Conservation (phyloP, 805 yeast genomes). For the Lipomyces chichibuensis region DNA sequence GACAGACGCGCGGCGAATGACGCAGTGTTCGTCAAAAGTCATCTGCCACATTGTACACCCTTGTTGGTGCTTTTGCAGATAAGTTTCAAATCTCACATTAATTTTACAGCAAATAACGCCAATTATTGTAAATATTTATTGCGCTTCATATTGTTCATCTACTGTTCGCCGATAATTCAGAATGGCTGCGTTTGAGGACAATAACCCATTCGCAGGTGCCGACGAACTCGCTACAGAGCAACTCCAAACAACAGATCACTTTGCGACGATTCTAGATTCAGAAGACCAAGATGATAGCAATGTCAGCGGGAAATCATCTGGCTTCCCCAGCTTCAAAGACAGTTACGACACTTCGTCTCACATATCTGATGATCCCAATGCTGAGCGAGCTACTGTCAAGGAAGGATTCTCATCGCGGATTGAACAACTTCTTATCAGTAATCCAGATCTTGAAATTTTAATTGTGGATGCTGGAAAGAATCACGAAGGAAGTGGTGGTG, state of each 20-base stretch:
- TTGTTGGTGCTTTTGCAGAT: not conserved
- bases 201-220: conserved; percentile 50
- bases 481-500: conserved; percentile 73
- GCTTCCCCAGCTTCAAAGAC: conserved; percentile 32
- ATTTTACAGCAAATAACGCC: not conserved
- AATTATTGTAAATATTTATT: not conserved
- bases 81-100: not conserved
- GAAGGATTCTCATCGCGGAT: conserved; percentile 40
- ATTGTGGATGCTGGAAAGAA: conserved; percentile 86
- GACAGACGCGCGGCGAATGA: not conserved
- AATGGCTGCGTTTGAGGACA: conserved; percentile 47
- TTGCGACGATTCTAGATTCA: conserved; percentile 25
- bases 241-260: conserved; percentile 32
- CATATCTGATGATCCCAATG: conserved; percentile 8
- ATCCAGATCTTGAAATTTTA: conserved; percentile 45
- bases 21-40: not conserved
- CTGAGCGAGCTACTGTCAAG: not conserved
- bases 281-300: conserved; percentile 16
- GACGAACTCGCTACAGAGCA: conserved; percentile 29
- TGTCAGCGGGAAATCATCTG: conserved; percentile 9
- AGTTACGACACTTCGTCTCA: conserved; percentile 33
- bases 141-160: not conserved
- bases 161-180: not conserved
- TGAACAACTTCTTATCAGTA: conserved; percentile 43
- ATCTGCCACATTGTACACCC: not conserved